These are phyloP conservation scores for Plasmodium yoelii DNA, from an alignment of 169 alveolate genomes.

Conservation along the genomic window DNA sequence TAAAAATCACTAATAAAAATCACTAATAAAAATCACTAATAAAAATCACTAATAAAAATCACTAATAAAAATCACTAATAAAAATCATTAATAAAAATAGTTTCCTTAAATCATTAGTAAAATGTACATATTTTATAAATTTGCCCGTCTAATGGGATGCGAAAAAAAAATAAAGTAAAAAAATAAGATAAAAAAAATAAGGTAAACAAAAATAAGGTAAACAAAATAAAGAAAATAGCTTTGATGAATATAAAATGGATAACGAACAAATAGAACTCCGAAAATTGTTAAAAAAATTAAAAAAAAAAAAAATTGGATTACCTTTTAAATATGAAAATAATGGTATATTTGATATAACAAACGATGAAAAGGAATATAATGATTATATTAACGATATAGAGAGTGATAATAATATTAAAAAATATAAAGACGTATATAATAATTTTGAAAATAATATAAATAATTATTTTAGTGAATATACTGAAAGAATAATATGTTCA, in stretches of 20 bases:
- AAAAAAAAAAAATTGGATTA: conserved; percentile 4
- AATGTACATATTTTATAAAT: background rate
- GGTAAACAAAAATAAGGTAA: background rate
- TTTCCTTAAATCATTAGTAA: background rate
- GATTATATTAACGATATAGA: conserved; percentile 16
- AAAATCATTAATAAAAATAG: too few species aligned
- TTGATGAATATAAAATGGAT: too few species aligned
- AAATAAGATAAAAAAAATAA: background rate
- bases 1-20: background rate
- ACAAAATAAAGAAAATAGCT: background rate
- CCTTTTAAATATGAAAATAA: conserved; percentile 7
- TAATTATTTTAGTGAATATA: conserved; percentile 28
- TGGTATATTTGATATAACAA: background rate
- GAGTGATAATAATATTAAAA: background rate
- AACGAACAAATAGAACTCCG: background rate
- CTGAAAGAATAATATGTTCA: conserved; percentile 34
- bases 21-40: background rate
- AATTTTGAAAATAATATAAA: conserved; percentile 57
- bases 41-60: background rate
- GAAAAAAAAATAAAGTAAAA: too few species aligned
- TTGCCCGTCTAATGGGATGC: background rate
- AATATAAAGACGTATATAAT: conserved; percentile 49
- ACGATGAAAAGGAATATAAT: background rate
- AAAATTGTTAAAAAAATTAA: conserved; percentile 23
- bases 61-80: background rate